Evolutionary conservation across 1,284 basidiomycete genomes (phyloP), one percentile per base, ranked within the genome.

Genomic region (Tilletia caries): DNA sequence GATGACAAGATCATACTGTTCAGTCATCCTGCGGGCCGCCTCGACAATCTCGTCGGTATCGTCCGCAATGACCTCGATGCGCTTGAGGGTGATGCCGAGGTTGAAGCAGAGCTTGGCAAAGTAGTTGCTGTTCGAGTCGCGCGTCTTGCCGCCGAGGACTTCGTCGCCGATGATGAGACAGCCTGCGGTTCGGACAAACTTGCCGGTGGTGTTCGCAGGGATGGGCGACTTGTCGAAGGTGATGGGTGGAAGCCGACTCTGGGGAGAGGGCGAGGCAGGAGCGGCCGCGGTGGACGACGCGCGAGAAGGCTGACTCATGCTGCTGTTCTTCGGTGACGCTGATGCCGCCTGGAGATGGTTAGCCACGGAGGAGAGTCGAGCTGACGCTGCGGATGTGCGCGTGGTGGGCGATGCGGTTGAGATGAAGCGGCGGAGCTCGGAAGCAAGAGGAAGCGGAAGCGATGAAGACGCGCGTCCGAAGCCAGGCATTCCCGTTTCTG

Each of bases 51-150:
- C 91, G 12, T 89, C 88, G 80, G 93, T 91, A 67, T 93, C 90
- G 80, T 97, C 95, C 0, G 95, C 86, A 66, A 98, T 91, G 66
- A 97, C 93, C 79, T 97, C 93, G 79, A 96, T 89, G n/a, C 75
- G 68, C 25, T 86, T 84, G 71, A 81, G 64, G 27, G 81, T 76
- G 54, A 82, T 78, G 12, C 80, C 81, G 0, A 76, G 72, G 50
- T 78, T 74, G 66, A 83, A 83, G 66, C 81, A 83, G 67, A 77
- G 76, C 66, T 78, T 78, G n/a, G 86, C 86, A 71, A 85, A 75
- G 65, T 83, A 84, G 73, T 84, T 79, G 0, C 90, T 91, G 83
- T 96, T 97, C 23, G 88, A 87, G 84, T 97, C 94, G 70, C 89
- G 88, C 0, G 92, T 93, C 85, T 93, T 94, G 65, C 92, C 74